These are phyloP conservation scores for Boletus sp. DNA, from an alignment of 768 basidiomycete genomes.

Conservation along the genomic window DNA sequence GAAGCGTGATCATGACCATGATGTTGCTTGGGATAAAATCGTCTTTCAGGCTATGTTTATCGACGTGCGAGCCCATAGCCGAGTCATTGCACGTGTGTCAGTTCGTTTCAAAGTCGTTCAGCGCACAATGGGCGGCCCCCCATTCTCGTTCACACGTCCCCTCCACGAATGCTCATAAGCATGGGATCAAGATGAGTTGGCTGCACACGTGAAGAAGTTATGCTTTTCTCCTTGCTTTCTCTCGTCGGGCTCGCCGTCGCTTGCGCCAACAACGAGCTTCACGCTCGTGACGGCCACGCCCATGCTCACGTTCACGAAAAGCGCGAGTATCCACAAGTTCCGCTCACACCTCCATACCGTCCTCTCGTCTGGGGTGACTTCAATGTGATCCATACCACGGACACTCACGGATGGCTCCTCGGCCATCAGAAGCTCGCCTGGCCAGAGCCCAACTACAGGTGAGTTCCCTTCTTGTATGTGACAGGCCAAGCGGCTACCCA, in stretches of 20 bases:
- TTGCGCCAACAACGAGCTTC: constrained; percentile 18
- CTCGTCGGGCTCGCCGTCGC: constrained; percentile 24
- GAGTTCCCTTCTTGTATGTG: constrained; percentile 9
- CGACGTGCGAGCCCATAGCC: not conserved
- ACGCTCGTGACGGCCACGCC: constrained; percentile 30
- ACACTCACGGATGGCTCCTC: constrained; percentile 78
- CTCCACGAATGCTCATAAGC: not conserved
- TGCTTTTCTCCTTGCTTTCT: constrained; percentile 20
- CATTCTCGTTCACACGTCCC: not conserved
- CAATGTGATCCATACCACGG: constrained; percentile 85
- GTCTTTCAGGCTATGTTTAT: not conserved
- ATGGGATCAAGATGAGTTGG: not conserved
- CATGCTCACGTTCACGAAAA: constrained; percentile 35
- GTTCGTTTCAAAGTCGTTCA: not conserved
- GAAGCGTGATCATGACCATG: not conserved
- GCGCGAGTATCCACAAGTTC: constrained; percentile 41
- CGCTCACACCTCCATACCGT: constrained; percentile 56
- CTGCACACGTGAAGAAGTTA: not conserved
- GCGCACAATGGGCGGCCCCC: not conserved
- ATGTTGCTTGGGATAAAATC: not conserved
- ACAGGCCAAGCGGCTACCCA: not conserved
- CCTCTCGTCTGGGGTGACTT: constrained; percentile 83
- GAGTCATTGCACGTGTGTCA: not conserved
- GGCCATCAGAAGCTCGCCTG: constrained; percentile 76
- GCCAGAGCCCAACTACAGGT: constrained; percentile 78